A percentile compares a stretch with the other conserved stretches of the same genome.
These are phyloP conservation scores for Nicotiana noctiflora DNA, from an alignment of 257 asterid species.

Conservation along the genomic window DNA sequence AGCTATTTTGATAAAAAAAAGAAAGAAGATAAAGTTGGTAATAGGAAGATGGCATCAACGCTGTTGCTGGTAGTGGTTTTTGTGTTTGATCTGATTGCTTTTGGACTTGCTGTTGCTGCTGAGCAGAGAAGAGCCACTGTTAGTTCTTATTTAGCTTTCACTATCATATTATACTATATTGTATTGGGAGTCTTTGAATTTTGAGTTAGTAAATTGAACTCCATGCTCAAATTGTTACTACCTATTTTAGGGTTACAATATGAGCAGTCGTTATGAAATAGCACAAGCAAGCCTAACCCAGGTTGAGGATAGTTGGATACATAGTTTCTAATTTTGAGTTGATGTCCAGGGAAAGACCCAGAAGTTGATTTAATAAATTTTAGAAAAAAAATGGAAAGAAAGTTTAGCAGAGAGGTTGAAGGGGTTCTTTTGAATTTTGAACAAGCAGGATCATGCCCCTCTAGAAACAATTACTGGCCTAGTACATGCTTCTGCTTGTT, in stretches of 20 bases:
- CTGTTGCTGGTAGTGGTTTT: conserved; percentile 42
- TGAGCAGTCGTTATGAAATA: neutral
- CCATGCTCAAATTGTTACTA: neutral
- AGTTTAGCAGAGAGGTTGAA: neutral
- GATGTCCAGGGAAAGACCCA: neutral
- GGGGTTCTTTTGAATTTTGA: neutral
- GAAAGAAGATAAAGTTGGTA: neutral
- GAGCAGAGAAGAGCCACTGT: conserved; percentile 65
- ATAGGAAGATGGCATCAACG: conserved; percentile 42
- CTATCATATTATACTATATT: neutral
- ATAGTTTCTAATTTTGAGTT: neutral
- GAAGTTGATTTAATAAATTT: neutral
- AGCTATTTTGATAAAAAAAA: neutral
- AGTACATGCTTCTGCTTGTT: neutral
- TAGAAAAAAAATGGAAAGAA: neutral
- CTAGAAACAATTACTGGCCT: neutral
- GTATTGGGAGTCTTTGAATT: neutral
- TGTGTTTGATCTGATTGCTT: conserved; percentile 65
- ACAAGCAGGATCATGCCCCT: neutral
- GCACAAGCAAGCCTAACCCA: neutral
- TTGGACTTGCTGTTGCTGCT: conserved; percentile 76
- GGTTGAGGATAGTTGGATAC: neutral
- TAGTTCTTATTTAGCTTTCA: conserved; percentile 9
- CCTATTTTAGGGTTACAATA: neutral
- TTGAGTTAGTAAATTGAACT: neutral